Percentiles rank a stretch among this genome's conserved stretches.
These are phyloP conservation scores for Crithidia fasciculata DNA, from an alignment of 208 protist species.

Conservation along the genomic window DNA sequence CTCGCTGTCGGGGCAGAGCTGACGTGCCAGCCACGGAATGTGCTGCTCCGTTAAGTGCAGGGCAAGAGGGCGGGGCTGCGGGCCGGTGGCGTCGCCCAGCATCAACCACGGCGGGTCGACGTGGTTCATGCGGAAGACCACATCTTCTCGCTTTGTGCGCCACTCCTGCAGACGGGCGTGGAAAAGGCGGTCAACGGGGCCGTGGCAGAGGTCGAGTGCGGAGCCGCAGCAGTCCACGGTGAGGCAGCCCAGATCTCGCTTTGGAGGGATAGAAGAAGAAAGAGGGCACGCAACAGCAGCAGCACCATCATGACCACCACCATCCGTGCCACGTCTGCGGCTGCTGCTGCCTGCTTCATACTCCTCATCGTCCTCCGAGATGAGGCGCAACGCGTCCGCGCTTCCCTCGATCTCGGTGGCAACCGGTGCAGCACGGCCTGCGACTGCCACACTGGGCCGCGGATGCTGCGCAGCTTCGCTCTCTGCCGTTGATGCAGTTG, in stretches of 20 bases:
- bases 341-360: too few relatives aligned
- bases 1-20: constrained; percentile 39
- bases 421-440: too few relatives aligned
- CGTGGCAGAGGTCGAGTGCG: not conserved
- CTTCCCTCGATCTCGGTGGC: too few relatives aligned
- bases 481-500: too few relatives aligned
- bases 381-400: too few relatives aligned
- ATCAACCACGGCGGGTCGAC: constrained; percentile 37
- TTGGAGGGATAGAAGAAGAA: too few relatives aligned
- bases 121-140: constrained; percentile 30
- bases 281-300: not conserved
- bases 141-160: constrained; percentile 18
- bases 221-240: not conserved
- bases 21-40: constrained; percentile 52
- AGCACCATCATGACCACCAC: not conserved
- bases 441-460: too few relatives aligned
- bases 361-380: too few relatives aligned
- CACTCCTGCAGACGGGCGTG: constrained; percentile 27
- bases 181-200: not conserved
- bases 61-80: constrained; percentile 35
- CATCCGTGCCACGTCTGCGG: not conserved
- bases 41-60: constrained; percentile 65
- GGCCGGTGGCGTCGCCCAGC: constrained; percentile 13
- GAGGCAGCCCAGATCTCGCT: not conserved
- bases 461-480: too few relatives aligned